Percentiles rank a stretch among this genome's conserved stretches.
These are phyloP conservation scores for Leccinum olivaceopallidum DNA, from an alignment of 768 basidiomycete species.

Conservation along the genomic window DNA sequence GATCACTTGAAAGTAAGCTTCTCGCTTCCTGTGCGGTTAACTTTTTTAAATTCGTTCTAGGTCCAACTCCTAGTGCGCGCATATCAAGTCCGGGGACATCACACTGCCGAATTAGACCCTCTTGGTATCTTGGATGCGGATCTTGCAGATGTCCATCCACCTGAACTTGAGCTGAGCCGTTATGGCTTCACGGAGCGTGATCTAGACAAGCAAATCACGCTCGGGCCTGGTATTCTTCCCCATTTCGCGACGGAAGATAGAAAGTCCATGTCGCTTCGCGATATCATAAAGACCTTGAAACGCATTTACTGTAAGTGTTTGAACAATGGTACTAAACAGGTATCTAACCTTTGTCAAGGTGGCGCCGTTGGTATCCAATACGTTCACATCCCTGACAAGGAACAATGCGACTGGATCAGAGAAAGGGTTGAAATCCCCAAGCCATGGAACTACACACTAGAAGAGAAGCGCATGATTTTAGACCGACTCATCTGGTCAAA, in stretches of 20 bases:
- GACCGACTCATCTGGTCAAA: conserved; percentile 99
- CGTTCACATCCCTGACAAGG: conserved; percentile 95
- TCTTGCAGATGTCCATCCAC: conserved; percentile 72
- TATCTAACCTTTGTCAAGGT: conserved; percentile 44
- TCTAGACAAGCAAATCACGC: conserved; percentile 89
- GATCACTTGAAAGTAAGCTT: conserved; percentile 87
- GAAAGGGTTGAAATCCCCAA: conserved; percentile 93
- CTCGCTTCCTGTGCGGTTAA: conserved; percentile 1
- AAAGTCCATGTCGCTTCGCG: conserved; percentile 84
- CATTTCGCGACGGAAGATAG: conserved; percentile 88
- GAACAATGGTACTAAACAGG: not conserved
- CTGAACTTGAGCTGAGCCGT: conserved; percentile 90
- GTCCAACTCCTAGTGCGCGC: conserved; percentile 97
- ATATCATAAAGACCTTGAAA: conserved; percentile 88
- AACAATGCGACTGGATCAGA: conserved; percentile 99
- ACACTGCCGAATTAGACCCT: conserved; percentile 94
- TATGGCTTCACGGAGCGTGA: conserved; percentile 97
- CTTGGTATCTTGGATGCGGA: conserved; percentile 92
- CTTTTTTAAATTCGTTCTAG: conserved; percentile 41
- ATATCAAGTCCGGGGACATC: conserved; percentile 98
- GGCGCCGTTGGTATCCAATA: conserved; percentile 90
- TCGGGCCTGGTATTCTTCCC: conserved; percentile 95
- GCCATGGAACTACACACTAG: conserved; percentile 96
- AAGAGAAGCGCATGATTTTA: conserved; percentile 98
- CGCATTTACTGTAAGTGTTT: conserved; percentile 85